phyloP scores from a whole-genome alignment of 192 early-diverging fungal species.

The Umbelopsis ramanniana region DNA sequence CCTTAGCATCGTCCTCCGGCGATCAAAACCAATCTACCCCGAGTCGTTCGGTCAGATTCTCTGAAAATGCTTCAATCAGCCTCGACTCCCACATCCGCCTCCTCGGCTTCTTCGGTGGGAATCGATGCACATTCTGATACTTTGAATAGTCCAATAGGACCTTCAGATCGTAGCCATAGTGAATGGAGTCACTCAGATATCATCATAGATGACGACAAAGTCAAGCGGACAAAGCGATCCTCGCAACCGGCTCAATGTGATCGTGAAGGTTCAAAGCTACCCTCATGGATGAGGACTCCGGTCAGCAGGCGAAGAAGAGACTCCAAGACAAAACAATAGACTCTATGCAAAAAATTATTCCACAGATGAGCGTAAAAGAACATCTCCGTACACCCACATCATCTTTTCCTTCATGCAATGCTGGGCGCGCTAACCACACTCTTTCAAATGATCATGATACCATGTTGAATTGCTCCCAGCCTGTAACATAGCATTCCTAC shows the following conservation, averaged over 20 bases:
- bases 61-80: background rate
- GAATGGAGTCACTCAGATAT: background rate
- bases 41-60: background rate
- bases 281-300: conserved; percentile 6
- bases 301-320: conserved; percentile 8
- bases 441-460: background rate
- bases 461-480: background rate
- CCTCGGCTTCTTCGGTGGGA: background rate
- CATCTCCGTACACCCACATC: too few species aligned
- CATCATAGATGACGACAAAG: background rate
- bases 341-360: too few species aligned
- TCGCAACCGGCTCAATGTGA: background rate
- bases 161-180: background rate
- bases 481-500: too few species aligned
- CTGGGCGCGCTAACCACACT: too few species aligned
- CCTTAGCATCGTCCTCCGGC: conserved; percentile 1
- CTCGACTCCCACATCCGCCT: background rate
- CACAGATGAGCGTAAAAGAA: too few species aligned
- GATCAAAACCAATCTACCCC: conserved; percentile 5
- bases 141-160: background rate
- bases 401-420: too few species aligned
- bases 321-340: background rate
- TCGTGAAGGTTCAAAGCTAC: background rate
- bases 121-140: background rate
- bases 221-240: background rate